A percentile compares a stretch with the other conserved stretches of the same genome.
phyloP scores from a whole-genome alignment of 176 grass and related monocot species.

The Cocos nucifera region DNA sequence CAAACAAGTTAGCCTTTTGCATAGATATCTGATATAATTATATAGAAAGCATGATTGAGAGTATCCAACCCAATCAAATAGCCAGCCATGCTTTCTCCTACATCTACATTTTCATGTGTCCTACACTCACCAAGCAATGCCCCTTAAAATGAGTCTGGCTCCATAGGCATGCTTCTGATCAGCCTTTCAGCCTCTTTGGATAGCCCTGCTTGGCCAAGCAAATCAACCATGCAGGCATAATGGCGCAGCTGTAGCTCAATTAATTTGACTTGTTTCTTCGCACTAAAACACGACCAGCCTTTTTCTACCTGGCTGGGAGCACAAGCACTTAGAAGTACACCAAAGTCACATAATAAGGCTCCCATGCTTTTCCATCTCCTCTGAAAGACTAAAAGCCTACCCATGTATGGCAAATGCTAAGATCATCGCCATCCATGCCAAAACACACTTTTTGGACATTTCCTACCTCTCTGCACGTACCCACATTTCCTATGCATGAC shows the following conservation, averaged over 20 bases:
- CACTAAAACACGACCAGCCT: constrained; percentile 6
- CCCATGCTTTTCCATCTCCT: constrained; percentile 1
- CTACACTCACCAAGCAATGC: constrained; percentile 64
- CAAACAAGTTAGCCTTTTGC: constrained; percentile 18
- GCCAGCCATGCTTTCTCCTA: constrained; percentile 39
- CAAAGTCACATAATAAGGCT: constrained; percentile 10
- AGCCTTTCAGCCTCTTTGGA: constrained; percentile 42
- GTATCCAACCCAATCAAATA: not conserved
- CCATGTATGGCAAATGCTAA: constrained; percentile 5
- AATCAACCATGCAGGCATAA: constrained; percentile 32
- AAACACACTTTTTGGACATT: too few relatives aligned
- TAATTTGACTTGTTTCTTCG: constrained; percentile 2
- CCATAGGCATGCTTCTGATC: constrained; percentile 37
- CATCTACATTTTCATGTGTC: constrained; percentile 25
- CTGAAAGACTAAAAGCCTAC: constrained; percentile 7
- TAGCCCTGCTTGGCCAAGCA: constrained; percentile 51
- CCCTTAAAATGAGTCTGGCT: constrained; percentile 39
- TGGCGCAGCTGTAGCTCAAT: constrained; percentile 11
- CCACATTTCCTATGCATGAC: constrained; percentile 1
- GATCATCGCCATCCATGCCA: constrained; percentile 17
- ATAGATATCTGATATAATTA: constrained; percentile 68
- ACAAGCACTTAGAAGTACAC: constrained; percentile 17
- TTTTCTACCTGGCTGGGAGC: not conserved
- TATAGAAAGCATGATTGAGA: constrained; percentile 33
- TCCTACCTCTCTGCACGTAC: too few relatives aligned